Conservation (phyloP, 1,284 basidiomycete genomes). For the Exsudoporus floridanus region DNA sequence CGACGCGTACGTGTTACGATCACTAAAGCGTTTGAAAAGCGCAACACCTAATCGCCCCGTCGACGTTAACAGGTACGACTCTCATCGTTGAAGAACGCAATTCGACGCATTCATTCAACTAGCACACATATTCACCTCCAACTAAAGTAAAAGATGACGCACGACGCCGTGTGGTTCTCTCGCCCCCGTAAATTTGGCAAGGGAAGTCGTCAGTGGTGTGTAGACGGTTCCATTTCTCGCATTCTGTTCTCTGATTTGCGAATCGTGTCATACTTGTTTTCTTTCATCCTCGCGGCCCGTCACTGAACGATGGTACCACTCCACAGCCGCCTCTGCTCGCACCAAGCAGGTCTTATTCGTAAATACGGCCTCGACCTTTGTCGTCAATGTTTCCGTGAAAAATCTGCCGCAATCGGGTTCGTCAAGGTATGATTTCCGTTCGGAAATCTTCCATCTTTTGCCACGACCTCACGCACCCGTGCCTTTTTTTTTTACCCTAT, state of each 20-base stretch:
- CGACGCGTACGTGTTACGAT: not conserved
- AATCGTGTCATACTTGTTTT: not conserved
- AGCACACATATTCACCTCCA: not conserved
- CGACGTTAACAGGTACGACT: constrained; percentile 16
- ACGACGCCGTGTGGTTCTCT: constrained; percentile 91
- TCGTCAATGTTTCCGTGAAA: constrained; percentile 98
- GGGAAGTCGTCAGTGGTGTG: constrained; percentile 90
- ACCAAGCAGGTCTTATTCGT: constrained; percentile 95
- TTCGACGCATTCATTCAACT: not conserved
- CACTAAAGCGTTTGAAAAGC: not conserved
- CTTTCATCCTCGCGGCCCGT: not conserved
- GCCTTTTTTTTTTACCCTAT: too few species aligned
- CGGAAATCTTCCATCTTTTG: not conserved
- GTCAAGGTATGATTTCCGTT: constrained; percentile 68
- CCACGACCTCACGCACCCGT: not conserved
- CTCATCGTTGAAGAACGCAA: not conserved
- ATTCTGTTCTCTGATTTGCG: not conserved
- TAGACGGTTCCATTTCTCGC: not conserved
- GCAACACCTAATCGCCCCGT: not conserved
- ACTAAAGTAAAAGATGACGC: constrained; percentile 49
- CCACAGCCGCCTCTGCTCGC: constrained; percentile 86
- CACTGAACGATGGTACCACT: not conserved
- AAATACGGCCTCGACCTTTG: constrained; percentile 95
- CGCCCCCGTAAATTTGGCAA: constrained; percentile 94
- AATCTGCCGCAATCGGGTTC: constrained; percentile 91